Evolutionary conservation across 2,329 filamentous ascomycete genomes (phyloP), one percentile per base, ranked within the genome.

Genomic region (Fusarium avenaceum): DNA sequence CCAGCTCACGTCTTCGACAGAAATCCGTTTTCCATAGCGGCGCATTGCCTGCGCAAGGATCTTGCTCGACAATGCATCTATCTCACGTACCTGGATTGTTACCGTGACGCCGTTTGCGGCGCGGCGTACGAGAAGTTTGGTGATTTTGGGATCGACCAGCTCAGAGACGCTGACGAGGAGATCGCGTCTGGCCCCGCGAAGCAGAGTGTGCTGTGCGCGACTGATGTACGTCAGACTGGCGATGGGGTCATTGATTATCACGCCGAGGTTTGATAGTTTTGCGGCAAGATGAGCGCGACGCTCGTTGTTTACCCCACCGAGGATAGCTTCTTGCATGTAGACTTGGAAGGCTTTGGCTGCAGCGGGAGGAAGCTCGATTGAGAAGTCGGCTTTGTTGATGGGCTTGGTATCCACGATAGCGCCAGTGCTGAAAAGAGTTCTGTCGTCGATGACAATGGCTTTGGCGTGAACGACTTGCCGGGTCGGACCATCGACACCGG

Each of bases 161-260:
- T 59, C 54, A 0, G 57, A 60, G 1, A 59, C 30, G 2, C 57
- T 60, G 1, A 60, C 8, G 2, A 59, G 15, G 0, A 59, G n/a
- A 26, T 60, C 54, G 30, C 24, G 57, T 19, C 54, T 44, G 2
- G 54, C 57, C 7, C 54, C 57, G 1, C 57, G 53, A 0, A 59
- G 30, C 1, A 59, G 2, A 0, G 57, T 59, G n/a, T 60, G 57
- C 7, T 60, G 54, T 3, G 54, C 38, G 10, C 44, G 44, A n/a
- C 57, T 60, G 5, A 59, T 60, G 7, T 60, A 60, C 6, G 38
- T 44, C 4, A 60, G n/a, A 5, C 54, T 60, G 7, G 57, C 43
- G 0, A 60, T 30, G 5, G 44, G 57, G 7, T 60, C 57, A 2
- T 60, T 59, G 4, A 59, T 51, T 13, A 44, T 26, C 1, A 59